These are phyloP conservation scores for Magnolia changhungtana DNA, from an alignment of 164 flowering plant genomes.

Conservation along the genomic window DNA sequence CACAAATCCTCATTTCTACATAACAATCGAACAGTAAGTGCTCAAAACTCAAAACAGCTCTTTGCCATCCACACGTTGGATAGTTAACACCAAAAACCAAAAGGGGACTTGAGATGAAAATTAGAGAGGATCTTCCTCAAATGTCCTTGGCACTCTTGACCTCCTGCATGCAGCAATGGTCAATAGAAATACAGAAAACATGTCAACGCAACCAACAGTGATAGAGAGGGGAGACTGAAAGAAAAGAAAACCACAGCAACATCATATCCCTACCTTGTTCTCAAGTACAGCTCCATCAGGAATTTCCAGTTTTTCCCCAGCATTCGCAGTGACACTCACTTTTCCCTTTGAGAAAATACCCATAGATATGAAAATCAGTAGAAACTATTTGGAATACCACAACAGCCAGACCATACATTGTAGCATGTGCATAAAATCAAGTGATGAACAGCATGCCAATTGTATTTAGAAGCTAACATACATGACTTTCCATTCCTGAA, in stretches of 20 bases:
- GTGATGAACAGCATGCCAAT: background rate
- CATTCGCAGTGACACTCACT: constrained; percentile 35
- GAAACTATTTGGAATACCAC: background rate
- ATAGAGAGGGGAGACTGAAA: background rate
- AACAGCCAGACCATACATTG: background rate
- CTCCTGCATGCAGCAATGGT: constrained; percentile 24
- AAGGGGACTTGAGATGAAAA: background rate
- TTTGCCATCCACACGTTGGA: background rate
- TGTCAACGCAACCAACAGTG: background rate
- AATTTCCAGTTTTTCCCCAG: constrained; percentile 48
- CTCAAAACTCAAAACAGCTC: background rate
- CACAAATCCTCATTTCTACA: background rate
- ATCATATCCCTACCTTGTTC: constrained; percentile 46
- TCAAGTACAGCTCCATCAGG: constrained; percentile 49
- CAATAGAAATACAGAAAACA: background rate
- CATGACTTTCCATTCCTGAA: too few relatives aligned
- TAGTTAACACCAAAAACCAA: background rate
- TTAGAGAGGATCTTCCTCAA: constrained; percentile 14
- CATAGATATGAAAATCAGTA: background rate
- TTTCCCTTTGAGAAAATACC: constrained; percentile 34
- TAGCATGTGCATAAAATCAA: too few relatives aligned
- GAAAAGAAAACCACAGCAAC: constrained; percentile 16
- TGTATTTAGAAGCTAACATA: background rate
- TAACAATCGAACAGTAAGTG: background rate
- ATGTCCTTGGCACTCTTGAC: constrained; percentile 42